A percentile compares a stretch with the other conserved stretches of the same genome.
Evolutionary conservation across 2,329 filamentous ascomycete species (phyloP).

Genomic region (Aspergillus puulaauensis): DNA sequence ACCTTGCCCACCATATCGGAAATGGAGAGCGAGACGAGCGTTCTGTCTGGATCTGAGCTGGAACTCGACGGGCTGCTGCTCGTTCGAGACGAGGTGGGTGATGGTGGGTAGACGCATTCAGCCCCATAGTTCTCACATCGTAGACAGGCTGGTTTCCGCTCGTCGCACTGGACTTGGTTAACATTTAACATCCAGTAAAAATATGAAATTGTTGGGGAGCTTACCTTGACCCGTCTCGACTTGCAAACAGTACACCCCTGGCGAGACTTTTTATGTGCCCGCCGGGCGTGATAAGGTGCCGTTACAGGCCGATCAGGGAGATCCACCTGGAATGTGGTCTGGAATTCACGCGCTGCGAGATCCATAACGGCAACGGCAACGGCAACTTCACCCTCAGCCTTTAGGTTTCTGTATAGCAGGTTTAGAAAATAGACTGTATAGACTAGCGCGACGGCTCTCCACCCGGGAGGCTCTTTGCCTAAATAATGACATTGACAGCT

Average conservation of each 20-base stretch:
- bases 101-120: constrained; percentile 21
- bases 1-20: constrained; percentile 15
- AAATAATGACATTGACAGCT: not conserved
- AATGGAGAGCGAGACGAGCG: constrained; percentile 20
- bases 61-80: not conserved
- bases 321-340: constrained; percentile 14
- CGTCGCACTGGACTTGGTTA: constrained; percentile 26
- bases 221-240: constrained; percentile 30
- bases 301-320: not conserved
- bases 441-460: not conserved
- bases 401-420: too few species aligned
- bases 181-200: not conserved
- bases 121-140: constrained; percentile 25
- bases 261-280: constrained; percentile 29
- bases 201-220: not conserved
- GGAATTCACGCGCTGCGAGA: not conserved
- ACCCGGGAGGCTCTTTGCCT: not conserved
- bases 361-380: not conserved
- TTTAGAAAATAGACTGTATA: not conserved
- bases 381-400: not conserved
- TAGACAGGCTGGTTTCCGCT: constrained; percentile 26
- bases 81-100: not conserved
- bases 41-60: not conserved
- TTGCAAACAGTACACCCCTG: constrained; percentile 30
- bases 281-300: constrained; percentile 14